Percentiles rank a stretch among this genome's conserved stretches.
Conservation (phyloP, 345 rosid genomes). For the Gossypium bickii region DNA sequence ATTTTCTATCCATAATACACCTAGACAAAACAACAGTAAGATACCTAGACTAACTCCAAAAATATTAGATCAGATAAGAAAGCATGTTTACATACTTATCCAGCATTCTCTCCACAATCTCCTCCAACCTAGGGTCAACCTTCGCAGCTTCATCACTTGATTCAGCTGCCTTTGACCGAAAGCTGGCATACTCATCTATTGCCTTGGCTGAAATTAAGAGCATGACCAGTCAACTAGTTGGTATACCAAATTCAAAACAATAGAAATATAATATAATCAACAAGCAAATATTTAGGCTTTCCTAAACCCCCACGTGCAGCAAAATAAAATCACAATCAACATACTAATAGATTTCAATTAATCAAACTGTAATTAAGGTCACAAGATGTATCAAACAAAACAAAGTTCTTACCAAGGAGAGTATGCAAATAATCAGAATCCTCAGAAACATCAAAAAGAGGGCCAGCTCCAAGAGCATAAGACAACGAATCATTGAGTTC, state of each 20-base stretch:
- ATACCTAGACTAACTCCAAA: slow-evolving; percentile 13
- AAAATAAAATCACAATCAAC: slow-evolving; percentile 11
- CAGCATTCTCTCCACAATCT: slow-evolving; percentile 96
- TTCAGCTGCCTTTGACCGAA: slow-evolving; percentile 78
- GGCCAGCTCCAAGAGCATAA: slow-evolving; percentile 99
- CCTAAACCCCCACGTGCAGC: background rate
- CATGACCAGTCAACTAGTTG: slow-evolving; percentile 8
- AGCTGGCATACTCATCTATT: slow-evolving; percentile 93
- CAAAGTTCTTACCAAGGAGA: slow-evolving; percentile 62
- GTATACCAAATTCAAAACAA: background rate
- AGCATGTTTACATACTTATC: slow-evolving; percentile 61
- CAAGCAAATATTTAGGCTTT: background rate
- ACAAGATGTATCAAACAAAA: background rate
- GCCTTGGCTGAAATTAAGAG: slow-evolving; percentile 71
- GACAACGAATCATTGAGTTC: slow-evolving; percentile 93
- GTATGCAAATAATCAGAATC: slow-evolving; percentile 93
- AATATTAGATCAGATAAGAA: slow-evolving; percentile 2
- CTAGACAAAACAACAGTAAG: slow-evolving; percentile 32
- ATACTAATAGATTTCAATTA: background rate
- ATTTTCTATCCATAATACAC: slow-evolving; percentile 91
- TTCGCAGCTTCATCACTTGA: slow-evolving; percentile 53
- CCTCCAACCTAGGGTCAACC: slow-evolving; percentile 86
- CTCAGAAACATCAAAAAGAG: slow-evolving; percentile 89
- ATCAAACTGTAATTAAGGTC: background rate
- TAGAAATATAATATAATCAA: background rate